These are phyloP conservation scores for Dictyostelium intermedium DNA, from an alignment of 78 protist genomes.

Conservation along the genomic window DNA sequence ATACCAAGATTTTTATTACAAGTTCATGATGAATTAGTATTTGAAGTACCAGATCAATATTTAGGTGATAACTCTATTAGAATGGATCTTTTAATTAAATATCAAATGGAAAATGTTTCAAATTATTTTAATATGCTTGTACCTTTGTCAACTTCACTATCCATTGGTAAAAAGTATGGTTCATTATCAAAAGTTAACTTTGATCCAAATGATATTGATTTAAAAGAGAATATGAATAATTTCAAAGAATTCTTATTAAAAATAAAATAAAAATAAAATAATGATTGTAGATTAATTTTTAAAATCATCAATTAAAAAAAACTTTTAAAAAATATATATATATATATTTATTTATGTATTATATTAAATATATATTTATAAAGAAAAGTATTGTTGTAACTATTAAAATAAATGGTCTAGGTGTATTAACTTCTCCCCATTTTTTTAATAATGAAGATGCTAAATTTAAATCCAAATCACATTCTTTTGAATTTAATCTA, in stretches of 20 bases:
- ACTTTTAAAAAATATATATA: too few species aligned
- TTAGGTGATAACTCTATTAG: background rate
- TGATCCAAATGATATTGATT: background rate
- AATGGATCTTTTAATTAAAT: constrained; percentile 15
- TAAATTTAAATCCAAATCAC: too few species aligned
- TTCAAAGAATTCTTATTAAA: background rate
- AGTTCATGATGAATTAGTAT: constrained; percentile 87
- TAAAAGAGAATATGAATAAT: background rate
- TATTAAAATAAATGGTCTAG: too few species aligned
- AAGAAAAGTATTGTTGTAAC: too few species aligned
- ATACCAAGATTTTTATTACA: constrained; percentile 70
- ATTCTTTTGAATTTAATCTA: too few species aligned
- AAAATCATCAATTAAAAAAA: too few species aligned
- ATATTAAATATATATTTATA: too few species aligned
- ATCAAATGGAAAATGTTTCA: constrained; percentile 19
- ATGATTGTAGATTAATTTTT: too few species aligned
- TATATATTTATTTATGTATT: too few species aligned
- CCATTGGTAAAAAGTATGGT: constrained; percentile 32
- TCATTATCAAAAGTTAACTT: background rate
- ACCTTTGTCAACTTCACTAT: background rate
- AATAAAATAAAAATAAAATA: background rate
- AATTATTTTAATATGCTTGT: background rate
- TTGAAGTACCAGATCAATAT: constrained; percentile 74
- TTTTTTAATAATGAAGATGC: too few species aligned
- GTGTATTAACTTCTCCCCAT: too few species aligned